Base-by-base conservation (phyloP, 78 protist species). In the Anaeramoeba flamelloides region DNA sequence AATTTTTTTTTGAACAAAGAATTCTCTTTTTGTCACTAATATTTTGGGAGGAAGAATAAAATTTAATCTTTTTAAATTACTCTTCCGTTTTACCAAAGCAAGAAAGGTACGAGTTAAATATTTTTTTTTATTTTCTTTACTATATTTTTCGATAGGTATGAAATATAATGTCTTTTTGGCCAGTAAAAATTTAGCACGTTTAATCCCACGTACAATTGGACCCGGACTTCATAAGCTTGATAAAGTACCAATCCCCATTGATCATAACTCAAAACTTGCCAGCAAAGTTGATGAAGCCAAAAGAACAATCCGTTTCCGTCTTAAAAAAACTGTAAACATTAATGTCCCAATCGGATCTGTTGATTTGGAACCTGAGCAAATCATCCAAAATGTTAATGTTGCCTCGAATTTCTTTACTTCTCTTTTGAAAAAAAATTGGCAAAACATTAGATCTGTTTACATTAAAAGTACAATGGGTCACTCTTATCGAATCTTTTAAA, bases 361-460 rank as follows among this genome's bases (percentile, higher is more conserved):
- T 78, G 87, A 79, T 77, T 88, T 98, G 95, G 64, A 82, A 30
- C 88, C 69, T 74, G 92, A 90, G 81, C 90, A 95, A 80, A 74
- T 95, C 76, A 74, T 38, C 65, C 36, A 69, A 2, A 98, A 98
- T 98, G 75, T 93, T 81, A 37, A 77, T 81, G 65, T 86, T 82
- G 33, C 99, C 34, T 81, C 94, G 92, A 97, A 97, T 94, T 96
- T 94, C 92, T 82, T 96, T 36, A 90, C 95, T 77, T 94, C 98
- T 40, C 95, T 98, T 74, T 92, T 98, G 84, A 96, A 95, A 94
- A 98, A 98, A 96, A 86, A 92, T 77, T 97, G 99, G 99, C 99
- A 97, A 88, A 98, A 98, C 92, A 79, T 98, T 83, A 87, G 88
- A 86, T 81, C 91, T 37, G 80, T 97, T 41, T 75, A 94, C 95